These are phyloP conservation scores for Alternaria ventricosa DNA, from an alignment of 2,329 filamentous ascomycete genomes.

Conservation along the genomic window DNA sequence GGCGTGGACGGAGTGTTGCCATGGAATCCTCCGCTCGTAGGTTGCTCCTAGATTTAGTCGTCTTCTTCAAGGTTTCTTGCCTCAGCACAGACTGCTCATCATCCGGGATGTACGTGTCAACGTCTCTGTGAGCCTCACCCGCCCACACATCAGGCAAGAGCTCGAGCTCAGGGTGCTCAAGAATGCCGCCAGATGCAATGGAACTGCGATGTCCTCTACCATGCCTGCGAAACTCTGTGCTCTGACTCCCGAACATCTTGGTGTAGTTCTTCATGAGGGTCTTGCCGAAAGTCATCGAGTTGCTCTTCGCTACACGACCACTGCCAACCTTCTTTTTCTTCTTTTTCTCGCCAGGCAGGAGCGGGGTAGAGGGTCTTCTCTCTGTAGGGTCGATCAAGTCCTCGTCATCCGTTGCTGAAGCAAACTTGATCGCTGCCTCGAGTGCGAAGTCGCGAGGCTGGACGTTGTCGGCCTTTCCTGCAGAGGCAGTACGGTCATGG, in stretches of 20 bases:
- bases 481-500: conserved; percentile 49
- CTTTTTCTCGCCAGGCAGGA: conserved; percentile 37
- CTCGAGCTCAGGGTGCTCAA: conserved; percentile 57
- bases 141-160: conserved; percentile 50
- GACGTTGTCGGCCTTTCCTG: conserved; percentile 48
- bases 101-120: neutral
- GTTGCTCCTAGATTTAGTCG: conserved; percentile 16
- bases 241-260: conserved; percentile 52
- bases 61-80: neutral
- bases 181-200: conserved; percentile 50
- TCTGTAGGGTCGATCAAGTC: conserved; percentile 37
- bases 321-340: conserved; percentile 66
- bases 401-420: conserved; percentile 26
- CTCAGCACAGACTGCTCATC: neutral
- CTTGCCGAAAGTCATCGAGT: conserved; percentile 51
- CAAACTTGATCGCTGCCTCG: conserved; percentile 38
- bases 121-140: conserved; percentile 4
- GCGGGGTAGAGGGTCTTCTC: conserved; percentile 24
- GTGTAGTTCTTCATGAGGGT: conserved; percentile 54
- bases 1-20: conserved; percentile 33
- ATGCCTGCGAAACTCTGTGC: conserved; percentile 45
- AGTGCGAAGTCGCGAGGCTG: conserved; percentile 53
- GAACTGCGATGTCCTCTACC: conserved; percentile 55
- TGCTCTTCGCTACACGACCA: conserved; percentile 69
- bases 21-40: conserved; percentile 27